phyloP scores from a whole-genome alignment of 441 rosid genomes.

The Eutrema salsugineum region DNA sequence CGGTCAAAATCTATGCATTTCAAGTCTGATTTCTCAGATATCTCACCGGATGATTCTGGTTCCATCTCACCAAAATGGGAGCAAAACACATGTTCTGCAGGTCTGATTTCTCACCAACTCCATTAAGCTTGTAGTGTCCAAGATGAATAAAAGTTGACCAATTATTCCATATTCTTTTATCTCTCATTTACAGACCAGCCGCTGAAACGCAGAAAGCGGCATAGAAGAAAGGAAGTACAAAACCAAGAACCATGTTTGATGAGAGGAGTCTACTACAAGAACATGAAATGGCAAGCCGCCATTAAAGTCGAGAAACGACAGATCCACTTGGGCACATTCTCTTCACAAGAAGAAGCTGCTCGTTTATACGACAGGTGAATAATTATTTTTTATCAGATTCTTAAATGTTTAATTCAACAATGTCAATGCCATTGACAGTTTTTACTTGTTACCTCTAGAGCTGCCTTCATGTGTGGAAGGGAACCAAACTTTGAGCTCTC shows the following conservation, averaged over 20 bases:
- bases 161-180: background rate
- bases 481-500: slow-evolving; percentile 90
- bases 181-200: slow-evolving; percentile 56
- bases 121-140: background rate
- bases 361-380: slow-evolving; percentile 81
- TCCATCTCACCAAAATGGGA: slow-evolving; percentile 54
- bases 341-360: slow-evolving; percentile 96
- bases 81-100: slow-evolving; percentile 51
- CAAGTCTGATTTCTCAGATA: slow-evolving; percentile 26
- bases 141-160: background rate
- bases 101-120: slow-evolving; percentile 36
- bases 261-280: slow-evolving; percentile 98
- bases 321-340: slow-evolving; percentile 92
- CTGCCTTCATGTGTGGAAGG: slow-evolving; percentile 98
- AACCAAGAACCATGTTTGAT: slow-evolving; percentile 92
- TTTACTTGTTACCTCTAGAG: slow-evolving; percentile 41
- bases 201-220: slow-evolving; percentile 83
- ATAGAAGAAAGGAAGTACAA: slow-evolving; percentile 79
- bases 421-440: background rate
- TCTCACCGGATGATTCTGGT: slow-evolving; percentile 44
- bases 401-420: background rate
- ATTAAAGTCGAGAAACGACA: slow-evolving; percentile 97
- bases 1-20: slow-evolving; percentile 33
- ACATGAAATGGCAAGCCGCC: slow-evolving; percentile 99
- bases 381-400: background rate